Base-by-base conservation (phyloP, 2,329 filamentous ascomycete species). In the Paecilomyces fulvus region DNA sequence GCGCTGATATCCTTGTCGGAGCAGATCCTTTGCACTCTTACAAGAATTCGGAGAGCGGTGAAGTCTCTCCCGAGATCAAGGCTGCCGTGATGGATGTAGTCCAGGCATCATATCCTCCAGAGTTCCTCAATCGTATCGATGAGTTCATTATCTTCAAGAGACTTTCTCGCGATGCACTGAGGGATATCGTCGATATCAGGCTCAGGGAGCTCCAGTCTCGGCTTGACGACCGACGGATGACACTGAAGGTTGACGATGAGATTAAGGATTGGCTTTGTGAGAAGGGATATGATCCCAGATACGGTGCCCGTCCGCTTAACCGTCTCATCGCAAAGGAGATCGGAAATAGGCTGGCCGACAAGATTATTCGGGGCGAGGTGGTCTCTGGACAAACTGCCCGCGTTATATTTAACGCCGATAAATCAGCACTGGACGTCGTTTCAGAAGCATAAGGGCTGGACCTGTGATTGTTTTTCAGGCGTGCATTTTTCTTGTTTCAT, bases 101-200 rank as follows among this genome's bases (percentile, higher is more conserved):
- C 1, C 80, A 87, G 17, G 73, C 79, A 8, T 75, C 80, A 1
- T 87, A 96, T 69, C 85, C 92, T 4, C 94, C 94, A 2, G 94
- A 97, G 70, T 99, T 97, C 79, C 82, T 97, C 61, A 97, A 99
- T 76, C 84, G 94, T 20, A 90, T 97, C 60, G 92, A 97, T 73
- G 92, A 95, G 59, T 96, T 97, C 76, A 96, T 97, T 70, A 78
- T 97, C 67, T 97, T 97, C 80, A 92, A 92, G 74, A 84, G 92
- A 8, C 82, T 97, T 1, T 89, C 90, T 0, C 81, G 81, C 30
- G 78, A 80, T 17, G 92, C 92, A 14, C 81, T 97, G 56, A 82
- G 90, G 30, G 92, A 95, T 67, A 97, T 97, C 61, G 91, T 96
- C 52, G 90, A 97, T 67, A 96, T 97, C 61, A 84, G 94, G 30